Conservation (phyloP, 164 flowering plant species). For the Macadamia integrifolia region DNA sequence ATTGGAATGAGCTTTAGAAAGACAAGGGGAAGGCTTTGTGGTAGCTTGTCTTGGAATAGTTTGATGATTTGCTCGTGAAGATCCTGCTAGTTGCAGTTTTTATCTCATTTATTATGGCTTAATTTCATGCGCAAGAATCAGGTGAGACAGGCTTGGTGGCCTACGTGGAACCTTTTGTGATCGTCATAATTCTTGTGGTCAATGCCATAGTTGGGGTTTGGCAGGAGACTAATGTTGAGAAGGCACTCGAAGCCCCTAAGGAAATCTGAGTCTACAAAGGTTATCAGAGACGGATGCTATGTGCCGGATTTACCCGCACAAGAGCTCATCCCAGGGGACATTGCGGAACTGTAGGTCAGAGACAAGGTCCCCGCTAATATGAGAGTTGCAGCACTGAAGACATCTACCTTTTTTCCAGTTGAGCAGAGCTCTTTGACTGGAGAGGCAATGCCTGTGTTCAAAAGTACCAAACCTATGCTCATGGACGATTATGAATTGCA, state of each 20-base stretch:
- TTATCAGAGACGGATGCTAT: conserved; percentile 63
- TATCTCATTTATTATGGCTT: conserved; percentile 69
- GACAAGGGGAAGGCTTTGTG: conserved; percentile 82
- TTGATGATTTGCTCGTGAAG: conserved; percentile 83
- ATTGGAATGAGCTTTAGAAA: conserved; percentile 81
- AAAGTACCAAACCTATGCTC: conserved; percentile 43
- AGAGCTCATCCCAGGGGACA: conserved; percentile 88
- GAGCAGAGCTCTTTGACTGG: conserved; percentile 95
- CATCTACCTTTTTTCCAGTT: conserved; percentile 57
- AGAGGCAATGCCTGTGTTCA: conserved; percentile 81
- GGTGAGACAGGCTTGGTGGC: conserved; percentile 56
- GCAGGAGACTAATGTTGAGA: conserved; percentile 92
- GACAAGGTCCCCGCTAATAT: conserved; percentile 92
- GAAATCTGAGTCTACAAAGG: conserved; percentile 76
- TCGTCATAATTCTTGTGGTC: conserved; percentile 62
- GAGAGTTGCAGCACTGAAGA: conserved; percentile 68
- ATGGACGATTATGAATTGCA: conserved; percentile 81
- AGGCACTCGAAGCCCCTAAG: conserved; percentile 84
- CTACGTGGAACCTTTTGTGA: conserved; percentile 83
- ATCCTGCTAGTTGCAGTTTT: conserved; percentile 75
- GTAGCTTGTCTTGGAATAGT: conserved; percentile 71
- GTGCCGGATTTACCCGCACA: conserved; percentile 74
- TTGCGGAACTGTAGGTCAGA: conserved; percentile 75
- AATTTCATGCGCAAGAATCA: conserved; percentile 41
- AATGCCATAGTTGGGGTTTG: conserved; percentile 92